phyloP scores from a whole-genome alignment of 2,329 filamentous ascomycete species.

The Cladosporium velox region DNA sequence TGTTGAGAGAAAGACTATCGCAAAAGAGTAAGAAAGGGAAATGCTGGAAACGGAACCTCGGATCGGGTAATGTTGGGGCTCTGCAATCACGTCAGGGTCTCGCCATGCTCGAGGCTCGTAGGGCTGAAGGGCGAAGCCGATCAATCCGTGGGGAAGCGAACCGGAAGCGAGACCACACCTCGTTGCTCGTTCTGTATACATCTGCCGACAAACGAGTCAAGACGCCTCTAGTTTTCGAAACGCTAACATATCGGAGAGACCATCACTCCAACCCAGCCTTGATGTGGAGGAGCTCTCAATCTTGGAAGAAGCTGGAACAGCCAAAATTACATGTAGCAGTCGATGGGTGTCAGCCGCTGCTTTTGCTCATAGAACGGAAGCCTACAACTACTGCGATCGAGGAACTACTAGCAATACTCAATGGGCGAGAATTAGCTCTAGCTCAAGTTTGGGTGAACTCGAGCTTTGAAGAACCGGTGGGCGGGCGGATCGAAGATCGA shows the following conservation, averaged over 20 bases:
- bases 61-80: slow-evolving; percentile 12
- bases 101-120: not conserved
- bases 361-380: not conserved
- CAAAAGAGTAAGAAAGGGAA: slow-evolving; percentile 1
- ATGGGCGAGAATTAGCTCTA: too few species aligned
- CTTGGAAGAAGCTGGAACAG: not conserved
- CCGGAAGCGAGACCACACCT: not conserved
- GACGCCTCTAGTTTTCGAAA: too few species aligned
- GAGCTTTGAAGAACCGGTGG: not conserved
- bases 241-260: too few species aligned
- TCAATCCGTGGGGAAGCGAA: not conserved
- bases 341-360: not conserved
- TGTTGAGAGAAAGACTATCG: slow-evolving; percentile 16
- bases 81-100: slow-evolving; percentile 19
- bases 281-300: too few species aligned
- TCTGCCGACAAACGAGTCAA: too few species aligned
- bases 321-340: not conserved
- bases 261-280: too few species aligned
- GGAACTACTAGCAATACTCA: too few species aligned
- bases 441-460: too few species aligned
- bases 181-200: too few species aligned
- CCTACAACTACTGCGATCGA: too few species aligned
- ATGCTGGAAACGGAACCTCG: slow-evolving; percentile 11
- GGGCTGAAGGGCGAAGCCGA: slow-evolving; percentile 5
- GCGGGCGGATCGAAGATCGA: not conserved